Evolutionary conservation across 2,329 filamentous ascomycete genomes (phyloP), one percentile per base, ranked within the genome.

Genomic region (Aspergillus phoenicis): DNA sequence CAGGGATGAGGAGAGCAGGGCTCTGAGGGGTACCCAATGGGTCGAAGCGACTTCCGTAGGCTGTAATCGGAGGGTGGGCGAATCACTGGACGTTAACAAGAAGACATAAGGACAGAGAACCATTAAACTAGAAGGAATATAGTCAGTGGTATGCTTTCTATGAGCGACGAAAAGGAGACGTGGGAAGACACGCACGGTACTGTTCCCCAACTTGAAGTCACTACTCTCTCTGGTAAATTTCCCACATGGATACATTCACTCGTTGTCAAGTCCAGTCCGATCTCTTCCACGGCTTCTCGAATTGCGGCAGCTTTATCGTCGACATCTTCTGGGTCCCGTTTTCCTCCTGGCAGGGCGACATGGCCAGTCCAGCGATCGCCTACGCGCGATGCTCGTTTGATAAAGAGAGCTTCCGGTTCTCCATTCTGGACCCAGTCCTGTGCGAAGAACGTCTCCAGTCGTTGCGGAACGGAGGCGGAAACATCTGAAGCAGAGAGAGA

Each of bases 341-440:
- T 88, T 2, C 88, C 88, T 22, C 88, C 88, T 0, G 88, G 88
- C 4, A 90, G 75, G 0, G 88, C 88, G 59, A 90, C 84, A 77
- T 91, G 88, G 3, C 85, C 84, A 1, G 86, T 89, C 88, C 88
- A 91, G 60, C 87, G 80, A 72, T 91, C 88, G 7, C 87, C 87
- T 58, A 82, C 80, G 39, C 88, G 80, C 4, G 87, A 82, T 2
- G 88, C 85, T 49, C 88, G 80, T 71, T 90, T 91, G 73, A 91
- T 91, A 72, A 90, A 90, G 3, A 90, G 79, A n/a, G 87, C 78
- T 72, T 91, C 88, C 0, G 88, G 85, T 62, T 88, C 85, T 24
- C 87, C 87, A 71, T 88, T 76, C 64, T 84, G 81, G 6, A 89
- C 86, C 88, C 88, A 91, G 15, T 82, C 72, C 66, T 88, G 86